A percentile compares a stretch with the other conserved stretches of the same genome.
phyloP scores from a whole-genome alignment of 2,329 filamentous ascomycete genomes.

The Fusarium subtropicale region DNA sequence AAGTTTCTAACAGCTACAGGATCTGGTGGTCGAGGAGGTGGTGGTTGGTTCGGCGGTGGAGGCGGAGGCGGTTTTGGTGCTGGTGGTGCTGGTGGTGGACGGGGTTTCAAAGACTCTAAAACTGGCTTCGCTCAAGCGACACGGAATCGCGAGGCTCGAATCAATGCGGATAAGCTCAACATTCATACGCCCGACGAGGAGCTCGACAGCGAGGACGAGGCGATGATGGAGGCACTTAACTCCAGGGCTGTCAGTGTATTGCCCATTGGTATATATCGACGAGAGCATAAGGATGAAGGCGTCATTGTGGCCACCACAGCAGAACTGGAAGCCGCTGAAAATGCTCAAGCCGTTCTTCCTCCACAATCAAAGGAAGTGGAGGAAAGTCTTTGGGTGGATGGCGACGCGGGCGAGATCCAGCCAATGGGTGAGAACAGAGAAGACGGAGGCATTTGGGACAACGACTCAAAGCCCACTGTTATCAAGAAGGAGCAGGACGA shows the following conservation, averaged over 20 bases:
- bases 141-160: conserved; percentile 58
- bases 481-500: conserved; percentile 61
- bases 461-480: conserved; percentile 51
- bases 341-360: conserved; percentile 49
- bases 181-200: conserved; percentile 58
- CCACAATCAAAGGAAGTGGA: conserved; percentile 49
- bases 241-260: conserved; percentile 53
- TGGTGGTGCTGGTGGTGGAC: conserved; percentile 40
- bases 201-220: conserved; percentile 59
- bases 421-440: conserved; percentile 49
- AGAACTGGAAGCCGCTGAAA: conserved; percentile 67
- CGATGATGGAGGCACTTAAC: conserved; percentile 54
- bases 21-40: conserved; percentile 40
- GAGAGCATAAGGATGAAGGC: conserved; percentile 65
- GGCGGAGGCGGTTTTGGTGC: conserved; percentile 46
- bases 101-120: conserved; percentile 52
- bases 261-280: conserved; percentile 68
- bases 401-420: conserved; percentile 47
- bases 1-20: conserved; percentile 17
- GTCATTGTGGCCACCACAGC: conserved; percentile 67
- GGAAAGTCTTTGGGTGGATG: conserved; percentile 60
- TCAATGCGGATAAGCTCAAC: conserved; percentile 69
- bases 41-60: conserved; percentile 47
- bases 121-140: conserved; percentile 54
- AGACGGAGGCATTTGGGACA: conserved; percentile 59